Percentiles rank a stretch among this genome's conserved stretches.
These are phyloP conservation scores for Akanthomyces lecanii DNA, from an alignment of 2,329 filamentous ascomycete species.

Conservation along the genomic window DNA sequence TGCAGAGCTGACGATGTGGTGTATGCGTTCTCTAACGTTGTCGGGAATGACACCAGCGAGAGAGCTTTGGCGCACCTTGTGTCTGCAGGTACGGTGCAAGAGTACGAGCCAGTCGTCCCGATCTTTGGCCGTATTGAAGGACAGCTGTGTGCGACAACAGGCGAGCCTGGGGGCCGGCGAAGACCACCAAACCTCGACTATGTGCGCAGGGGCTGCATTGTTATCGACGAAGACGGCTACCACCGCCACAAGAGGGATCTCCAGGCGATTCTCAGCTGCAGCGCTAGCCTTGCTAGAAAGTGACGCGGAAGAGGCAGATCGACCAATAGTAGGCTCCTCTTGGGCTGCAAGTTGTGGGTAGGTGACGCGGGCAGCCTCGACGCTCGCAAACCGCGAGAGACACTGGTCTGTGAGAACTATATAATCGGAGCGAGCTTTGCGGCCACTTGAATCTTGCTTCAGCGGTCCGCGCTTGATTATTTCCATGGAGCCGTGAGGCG, in stretches of 20 bases:
- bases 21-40: slow-evolving; percentile 45
- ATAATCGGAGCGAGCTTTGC: slow-evolving; percentile 47
- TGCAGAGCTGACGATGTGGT: slow-evolving; percentile 41
- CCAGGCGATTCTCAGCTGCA: slow-evolving; percentile 36
- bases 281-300: slow-evolving; percentile 28
- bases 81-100: slow-evolving; percentile 40
- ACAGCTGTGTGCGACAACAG: slow-evolving; percentile 45
- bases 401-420: slow-evolving; percentile 49
- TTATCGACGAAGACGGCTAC: slow-evolving; percentile 52
- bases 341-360: slow-evolving; percentile 42
- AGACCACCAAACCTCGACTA: slow-evolving; percentile 55
- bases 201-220: slow-evolving; percentile 44
- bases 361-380: slow-evolving; percentile 42
- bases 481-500: slow-evolving; percentile 34
- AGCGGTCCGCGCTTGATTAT: slow-evolving; percentile 44
- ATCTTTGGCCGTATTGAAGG: slow-evolving; percentile 46
- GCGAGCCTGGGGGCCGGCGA: slow-evolving; percentile 39
- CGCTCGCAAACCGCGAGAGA: slow-evolving; percentile 47
- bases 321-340: slow-evolving; percentile 21
- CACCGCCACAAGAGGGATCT: slow-evolving; percentile 47
- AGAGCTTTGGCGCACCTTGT: slow-evolving; percentile 33
- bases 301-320: slow-evolving; percentile 24
- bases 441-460: slow-evolving; percentile 45
- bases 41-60: slow-evolving; percentile 38
- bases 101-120: slow-evolving; percentile 47